A percentile compares a stretch with the other conserved stretches of the same genome.
These are phyloP conservation scores for Chalciporus pseudorubinellus DNA, from an alignment of 768 basidiomycete genomes.

Conservation along the genomic window DNA sequence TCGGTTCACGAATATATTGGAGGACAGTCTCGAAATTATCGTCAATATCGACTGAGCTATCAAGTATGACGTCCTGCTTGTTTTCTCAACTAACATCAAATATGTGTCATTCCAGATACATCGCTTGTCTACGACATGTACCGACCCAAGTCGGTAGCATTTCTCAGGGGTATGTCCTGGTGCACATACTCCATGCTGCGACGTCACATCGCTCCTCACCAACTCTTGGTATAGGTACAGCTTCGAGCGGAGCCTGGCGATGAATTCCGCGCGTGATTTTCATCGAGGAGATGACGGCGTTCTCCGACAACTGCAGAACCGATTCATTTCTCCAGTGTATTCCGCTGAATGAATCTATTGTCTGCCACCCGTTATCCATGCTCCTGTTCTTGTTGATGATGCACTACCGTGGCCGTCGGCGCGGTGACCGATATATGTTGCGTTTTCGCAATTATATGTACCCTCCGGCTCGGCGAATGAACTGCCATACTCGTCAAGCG, in stretches of 20 bases:
- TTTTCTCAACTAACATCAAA: neutral
- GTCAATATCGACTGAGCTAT: conserved; percentile 42
- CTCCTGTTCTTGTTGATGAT: conserved; percentile 15
- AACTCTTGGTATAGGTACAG: conserved; percentile 7
- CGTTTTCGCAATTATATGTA: conserved; percentile 4
- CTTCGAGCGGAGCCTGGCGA: conserved; percentile 5
- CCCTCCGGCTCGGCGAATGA: conserved; percentile 1
- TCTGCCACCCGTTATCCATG: conserved; percentile 31
- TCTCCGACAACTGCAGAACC: conserved; percentile 21
- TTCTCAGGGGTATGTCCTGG: neutral
- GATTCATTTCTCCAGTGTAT: conserved; percentile 27
- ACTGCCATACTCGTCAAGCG: neutral
- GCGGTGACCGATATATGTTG: conserved; percentile 2
- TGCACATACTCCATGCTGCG: conserved; percentile 3
- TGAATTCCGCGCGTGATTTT: conserved; percentile 18
- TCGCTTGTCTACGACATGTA: conserved; percentile 57
- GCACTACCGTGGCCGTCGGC: conserved; percentile 22
- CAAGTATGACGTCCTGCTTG: conserved; percentile 32
- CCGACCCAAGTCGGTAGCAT: conserved; percentile 41
- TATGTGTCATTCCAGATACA: conserved; percentile 38
- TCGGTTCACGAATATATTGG: conserved; percentile 36
- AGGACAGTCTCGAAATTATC: conserved; percentile 52
- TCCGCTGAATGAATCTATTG: conserved; percentile 26
- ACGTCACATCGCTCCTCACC: conserved; percentile 10
- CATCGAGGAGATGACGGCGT: conserved; percentile 25